Percentiles rank a stretch among this genome's conserved stretches.
Conservation (phyloP, 73 alveolate species). For the Paraurostyla sp. region DNA sequence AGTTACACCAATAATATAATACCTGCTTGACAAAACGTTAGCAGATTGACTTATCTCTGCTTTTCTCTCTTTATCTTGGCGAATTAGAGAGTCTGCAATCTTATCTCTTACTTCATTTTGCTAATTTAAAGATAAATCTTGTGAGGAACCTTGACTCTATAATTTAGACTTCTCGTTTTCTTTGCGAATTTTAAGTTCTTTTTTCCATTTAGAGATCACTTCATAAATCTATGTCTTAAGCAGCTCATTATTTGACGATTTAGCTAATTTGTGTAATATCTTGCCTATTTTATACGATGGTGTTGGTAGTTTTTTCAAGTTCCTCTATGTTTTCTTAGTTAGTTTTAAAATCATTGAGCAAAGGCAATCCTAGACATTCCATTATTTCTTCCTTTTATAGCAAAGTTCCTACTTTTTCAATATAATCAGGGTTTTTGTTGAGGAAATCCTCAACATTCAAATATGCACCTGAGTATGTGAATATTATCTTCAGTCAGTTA, state of each 20-base stretch:
- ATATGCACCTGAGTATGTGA: background rate
- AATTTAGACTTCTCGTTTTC: background rate
- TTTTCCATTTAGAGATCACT: conserved; percentile 14
- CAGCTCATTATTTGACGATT: background rate
- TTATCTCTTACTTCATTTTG: background rate
- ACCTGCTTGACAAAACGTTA: no score
- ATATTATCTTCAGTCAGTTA: background rate
- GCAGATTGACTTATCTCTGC: no score
- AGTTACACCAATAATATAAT: no score
- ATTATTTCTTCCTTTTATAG: background rate
- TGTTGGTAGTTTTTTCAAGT: background rate
- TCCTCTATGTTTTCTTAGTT: background rate
- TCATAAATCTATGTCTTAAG: background rate
- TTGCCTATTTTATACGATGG: conserved; percentile 37
- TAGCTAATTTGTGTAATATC: conserved; percentile 16
- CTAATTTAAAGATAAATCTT: background rate
- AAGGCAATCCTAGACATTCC: background rate
- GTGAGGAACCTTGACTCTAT: background rate
- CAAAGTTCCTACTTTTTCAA: background rate
- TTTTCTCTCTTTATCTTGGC: no score
- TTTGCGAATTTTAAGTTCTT: background rate
- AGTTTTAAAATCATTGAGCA: conserved; percentile 9
- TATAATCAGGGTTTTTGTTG: background rate
- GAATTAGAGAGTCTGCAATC: no score
- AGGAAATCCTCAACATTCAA: background rate